phyloP scores from a whole-genome alignment of 805 yeast genomes.

The Cyberlindnera maritima region DNA sequence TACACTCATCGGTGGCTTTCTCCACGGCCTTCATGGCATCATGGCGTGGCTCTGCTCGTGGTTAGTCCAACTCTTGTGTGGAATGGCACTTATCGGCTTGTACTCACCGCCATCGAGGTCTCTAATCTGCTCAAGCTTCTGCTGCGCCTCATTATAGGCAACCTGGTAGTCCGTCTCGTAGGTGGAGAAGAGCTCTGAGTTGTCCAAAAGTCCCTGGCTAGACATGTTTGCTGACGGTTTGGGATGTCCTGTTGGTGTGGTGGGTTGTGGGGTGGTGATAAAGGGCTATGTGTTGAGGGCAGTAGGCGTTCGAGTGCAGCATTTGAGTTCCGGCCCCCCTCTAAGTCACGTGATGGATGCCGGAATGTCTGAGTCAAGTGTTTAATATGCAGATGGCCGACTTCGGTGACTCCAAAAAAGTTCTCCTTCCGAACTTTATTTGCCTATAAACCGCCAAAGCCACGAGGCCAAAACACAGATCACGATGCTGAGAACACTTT shows the following conservation, averaged over 20 bases:
- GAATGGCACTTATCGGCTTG: conserved; percentile 9
- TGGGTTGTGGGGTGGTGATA: background rate
- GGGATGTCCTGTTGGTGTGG: background rate
- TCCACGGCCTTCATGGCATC: conserved; percentile 59
- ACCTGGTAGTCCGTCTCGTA: conserved; percentile 49
- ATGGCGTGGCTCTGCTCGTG: conserved; percentile 43
- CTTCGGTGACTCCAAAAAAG: conserved; percentile 1
- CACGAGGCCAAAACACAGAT: background rate
- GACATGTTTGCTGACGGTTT: conserved; percentile 19
- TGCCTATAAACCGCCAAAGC: background rate
- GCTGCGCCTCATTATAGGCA: conserved; percentile 65
- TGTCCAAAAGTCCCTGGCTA: conserved; percentile 23
- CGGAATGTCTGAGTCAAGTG: background rate
- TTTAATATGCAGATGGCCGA: background rate
- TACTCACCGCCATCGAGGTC: conserved; percentile 42
- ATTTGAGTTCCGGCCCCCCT: no score
- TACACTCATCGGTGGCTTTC: conserved; percentile 71
- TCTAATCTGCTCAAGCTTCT: conserved; percentile 55
- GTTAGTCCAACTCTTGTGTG: conserved; percentile 1
- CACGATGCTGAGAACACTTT: conserved; percentile 12
- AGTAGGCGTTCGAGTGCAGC: no score
- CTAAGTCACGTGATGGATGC: background rate
- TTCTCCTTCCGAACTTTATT: background rate
- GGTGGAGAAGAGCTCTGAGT: conserved; percentile 27
- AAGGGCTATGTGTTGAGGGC: background rate